phyloP scores from a whole-genome alignment of 495 filamentous ascomycete species.

The Cercophora newfieldiana region DNA sequence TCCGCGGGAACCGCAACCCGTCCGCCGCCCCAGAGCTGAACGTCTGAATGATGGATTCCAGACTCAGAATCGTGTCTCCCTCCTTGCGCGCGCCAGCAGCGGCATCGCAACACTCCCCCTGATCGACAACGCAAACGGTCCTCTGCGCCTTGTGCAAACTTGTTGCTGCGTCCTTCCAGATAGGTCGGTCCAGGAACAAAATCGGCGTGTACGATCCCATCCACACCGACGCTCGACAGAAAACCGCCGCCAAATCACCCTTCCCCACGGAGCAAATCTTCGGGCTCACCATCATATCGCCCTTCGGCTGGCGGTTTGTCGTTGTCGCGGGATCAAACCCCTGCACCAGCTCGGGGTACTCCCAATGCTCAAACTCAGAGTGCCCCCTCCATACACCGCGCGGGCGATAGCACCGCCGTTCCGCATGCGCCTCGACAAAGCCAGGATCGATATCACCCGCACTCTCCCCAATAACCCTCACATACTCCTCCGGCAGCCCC shows the following conservation, averaged over 20 bases:
- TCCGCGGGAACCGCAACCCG: constrained; percentile 13
- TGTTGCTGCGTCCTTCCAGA: constrained; percentile 15
- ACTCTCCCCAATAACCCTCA: constrained; percentile 15
- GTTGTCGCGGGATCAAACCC: background rate
- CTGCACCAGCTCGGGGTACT: constrained; percentile 36
- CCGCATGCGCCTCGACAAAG: constrained; percentile 37
- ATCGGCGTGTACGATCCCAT: constrained; percentile 22
- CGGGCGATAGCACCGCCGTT: constrained; percentile 30
- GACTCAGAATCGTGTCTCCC: background rate
- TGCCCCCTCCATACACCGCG: constrained; percentile 4
- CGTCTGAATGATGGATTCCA: background rate
- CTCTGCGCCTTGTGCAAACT: background rate
- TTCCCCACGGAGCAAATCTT: constrained; percentile 13
- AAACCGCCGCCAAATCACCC: constrained; percentile 23
- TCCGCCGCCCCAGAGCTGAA: background rate
- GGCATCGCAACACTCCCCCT: background rate
- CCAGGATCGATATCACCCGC: constrained; percentile 28
- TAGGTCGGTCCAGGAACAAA: constrained; percentile 33
- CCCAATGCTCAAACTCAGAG: constrained; percentile 29
- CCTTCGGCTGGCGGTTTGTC: background rate
- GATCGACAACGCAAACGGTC: background rate
- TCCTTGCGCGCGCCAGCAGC: background rate
- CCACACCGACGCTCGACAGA: constrained; percentile 39
- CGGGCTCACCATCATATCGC: constrained; percentile 19
- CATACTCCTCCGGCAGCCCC: constrained; percentile 27